Evolutionary conservation across 352 stramenopile species (phyloP).

Genomic region (Bremia lactucae): DNA sequence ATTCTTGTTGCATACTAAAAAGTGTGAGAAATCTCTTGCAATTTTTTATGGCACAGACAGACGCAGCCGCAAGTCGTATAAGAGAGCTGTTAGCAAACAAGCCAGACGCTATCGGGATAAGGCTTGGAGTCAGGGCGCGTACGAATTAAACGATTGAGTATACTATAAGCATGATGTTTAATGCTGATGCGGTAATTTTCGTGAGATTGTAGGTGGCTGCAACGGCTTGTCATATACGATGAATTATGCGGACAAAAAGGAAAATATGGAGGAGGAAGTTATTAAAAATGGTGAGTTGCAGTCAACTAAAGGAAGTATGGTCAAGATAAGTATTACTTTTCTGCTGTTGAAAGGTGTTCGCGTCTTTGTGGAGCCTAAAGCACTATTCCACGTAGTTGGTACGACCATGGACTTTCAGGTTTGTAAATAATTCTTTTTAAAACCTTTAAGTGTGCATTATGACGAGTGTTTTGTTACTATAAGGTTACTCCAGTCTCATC

Average conservation of each 20-base stretch:
- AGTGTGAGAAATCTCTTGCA: constrained; percentile 4
- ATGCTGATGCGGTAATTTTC: not conserved
- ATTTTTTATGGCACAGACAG: constrained; percentile 40
- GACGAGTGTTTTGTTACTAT: not conserved
- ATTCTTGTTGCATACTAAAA: not conserved
- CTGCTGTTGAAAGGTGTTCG: constrained; percentile 62
- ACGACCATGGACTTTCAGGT: constrained; percentile 97
- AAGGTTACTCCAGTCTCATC: constrained; percentile 92
- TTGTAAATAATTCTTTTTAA: too few species aligned
- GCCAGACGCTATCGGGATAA: constrained; percentile 89
- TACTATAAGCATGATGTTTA: constrained; percentile 4
- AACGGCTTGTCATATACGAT: constrained; percentile 98
- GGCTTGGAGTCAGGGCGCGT: constrained; percentile 91
- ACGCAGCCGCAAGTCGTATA: constrained; percentile 81
- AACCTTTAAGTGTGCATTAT: too few species aligned
- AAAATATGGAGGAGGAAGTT: constrained; percentile 91
- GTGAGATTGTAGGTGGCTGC: constrained; percentile 79
- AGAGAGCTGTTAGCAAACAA: constrained; percentile 77
- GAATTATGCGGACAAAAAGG: constrained; percentile 96
- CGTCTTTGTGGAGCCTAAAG: constrained; percentile 98
- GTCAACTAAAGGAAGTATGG: not conserved
- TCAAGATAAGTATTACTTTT: constrained; percentile 2
- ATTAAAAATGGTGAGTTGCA: constrained; percentile 54
- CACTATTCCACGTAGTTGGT: constrained; percentile 97
- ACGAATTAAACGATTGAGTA: constrained; percentile 9